These are phyloP conservation scores for Aspergillus ruber DNA, from an alignment of 2,329 filamentous ascomycete species.

Conservation along the genomic window DNA sequence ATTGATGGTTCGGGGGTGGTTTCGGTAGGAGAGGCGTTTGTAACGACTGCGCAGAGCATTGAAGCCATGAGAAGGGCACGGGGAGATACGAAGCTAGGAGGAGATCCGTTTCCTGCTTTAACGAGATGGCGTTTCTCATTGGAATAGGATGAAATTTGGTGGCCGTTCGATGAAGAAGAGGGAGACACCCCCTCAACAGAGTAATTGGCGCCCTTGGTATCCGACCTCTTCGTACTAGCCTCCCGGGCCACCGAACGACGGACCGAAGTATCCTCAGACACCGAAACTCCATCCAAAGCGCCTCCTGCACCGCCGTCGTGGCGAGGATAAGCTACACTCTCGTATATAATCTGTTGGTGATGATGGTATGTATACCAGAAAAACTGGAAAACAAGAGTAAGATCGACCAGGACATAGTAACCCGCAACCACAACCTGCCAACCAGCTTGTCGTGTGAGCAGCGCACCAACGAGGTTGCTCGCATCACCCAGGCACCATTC, in stretches of 20 bases:
- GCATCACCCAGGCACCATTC: constrained; percentile 62
- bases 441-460: constrained; percentile 58
- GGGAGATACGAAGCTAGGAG: constrained; percentile 30
- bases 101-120: constrained; percentile 19
- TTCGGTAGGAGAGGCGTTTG: constrained; percentile 35
- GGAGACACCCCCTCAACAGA: constrained; percentile 15
- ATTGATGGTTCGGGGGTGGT: constrained; percentile 7
- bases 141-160: constrained; percentile 21
- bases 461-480: constrained; percentile 56
- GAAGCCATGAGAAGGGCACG: constrained; percentile 41
- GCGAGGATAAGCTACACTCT: constrained; percentile 19
- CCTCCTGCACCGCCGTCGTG: constrained; percentile 21
- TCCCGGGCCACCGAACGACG: constrained; percentile 11
- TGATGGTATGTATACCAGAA: constrained; percentile 58
- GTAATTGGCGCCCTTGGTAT: constrained; percentile 23
- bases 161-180: constrained; percentile 12
- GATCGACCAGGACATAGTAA: constrained; percentile 62
- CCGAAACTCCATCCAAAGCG: constrained; percentile 32
- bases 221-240: constrained; percentile 13
- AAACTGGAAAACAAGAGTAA: constrained; percentile 57
- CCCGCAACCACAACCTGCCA: constrained; percentile 61
- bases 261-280: constrained; percentile 25
- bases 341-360: constrained; percentile 38
- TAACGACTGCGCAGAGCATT: constrained; percentile 39
- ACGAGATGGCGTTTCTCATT: constrained; percentile 31